These are phyloP conservation scores for Fusarium compactum DNA, from an alignment of 2,329 filamentous ascomycete species.

Conservation along the genomic window DNA sequence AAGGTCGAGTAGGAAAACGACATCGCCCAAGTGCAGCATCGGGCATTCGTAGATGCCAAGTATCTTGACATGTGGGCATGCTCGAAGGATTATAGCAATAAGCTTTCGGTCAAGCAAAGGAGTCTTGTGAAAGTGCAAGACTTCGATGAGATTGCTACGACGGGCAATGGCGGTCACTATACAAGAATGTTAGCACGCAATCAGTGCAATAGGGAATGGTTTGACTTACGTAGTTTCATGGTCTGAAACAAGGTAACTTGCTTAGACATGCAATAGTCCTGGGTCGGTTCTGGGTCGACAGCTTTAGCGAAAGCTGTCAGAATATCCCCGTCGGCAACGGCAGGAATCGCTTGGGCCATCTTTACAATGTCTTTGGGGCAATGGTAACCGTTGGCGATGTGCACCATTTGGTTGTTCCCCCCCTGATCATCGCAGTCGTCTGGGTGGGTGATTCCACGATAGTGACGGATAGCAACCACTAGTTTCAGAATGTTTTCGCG, in stretches of 20 bases:
- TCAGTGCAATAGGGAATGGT: not conserved
- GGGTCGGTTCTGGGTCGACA: not conserved
- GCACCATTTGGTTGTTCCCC: not conserved
- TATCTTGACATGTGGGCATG: slow-evolving; percentile 49
- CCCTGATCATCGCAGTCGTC: not conserved
- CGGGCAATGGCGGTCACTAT: slow-evolving; percentile 45
- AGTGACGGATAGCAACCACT: not conserved
- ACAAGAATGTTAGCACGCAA: slow-evolving; percentile 17
- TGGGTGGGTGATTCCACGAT: not conserved
- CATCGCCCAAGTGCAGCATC: slow-evolving; percentile 53
- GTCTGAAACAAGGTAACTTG: slow-evolving; percentile 19
- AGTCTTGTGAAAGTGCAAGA: slow-evolving; percentile 50
- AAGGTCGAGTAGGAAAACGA: slow-evolving; percentile 51
- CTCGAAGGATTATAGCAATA: slow-evolving; percentile 52
- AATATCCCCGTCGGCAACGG: slow-evolving; percentile 6
- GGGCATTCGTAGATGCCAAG: slow-evolving; percentile 55
- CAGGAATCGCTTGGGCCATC: slow-evolving; percentile 18
- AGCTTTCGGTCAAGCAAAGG: slow-evolving; percentile 52
- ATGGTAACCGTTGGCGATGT: not conserved
- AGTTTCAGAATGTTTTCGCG: not conserved
- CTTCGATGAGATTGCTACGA: slow-evolving; percentile 30
- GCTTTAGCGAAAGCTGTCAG: not conserved
- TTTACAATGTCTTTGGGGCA: slow-evolving; percentile 8
- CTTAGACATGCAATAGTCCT: slow-evolving; percentile 22
- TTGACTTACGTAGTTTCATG: slow-evolving; percentile 42